A percentile compares a stretch with the other conserved stretches of the same genome.
Conservation (phyloP, 2,329 filamentous ascomycete species). For the Pseudogymnoascus sp. region DNA sequence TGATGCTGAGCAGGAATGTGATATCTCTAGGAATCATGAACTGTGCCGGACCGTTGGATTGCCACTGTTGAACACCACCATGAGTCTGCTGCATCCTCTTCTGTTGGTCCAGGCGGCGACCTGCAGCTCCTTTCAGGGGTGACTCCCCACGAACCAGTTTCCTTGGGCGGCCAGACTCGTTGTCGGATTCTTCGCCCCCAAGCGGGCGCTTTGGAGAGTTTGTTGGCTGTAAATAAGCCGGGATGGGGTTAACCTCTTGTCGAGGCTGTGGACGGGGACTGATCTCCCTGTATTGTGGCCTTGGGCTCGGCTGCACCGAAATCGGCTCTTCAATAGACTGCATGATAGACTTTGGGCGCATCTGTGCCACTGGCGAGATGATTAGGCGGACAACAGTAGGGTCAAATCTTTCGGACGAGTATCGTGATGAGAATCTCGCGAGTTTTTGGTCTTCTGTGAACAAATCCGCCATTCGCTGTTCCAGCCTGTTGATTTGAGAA, state of each 20-base stretch:
- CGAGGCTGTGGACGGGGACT: conserved; percentile 27
- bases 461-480: conserved; percentile 87
- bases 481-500: conserved; percentile 80
- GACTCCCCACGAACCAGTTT: conserved; percentile 87
- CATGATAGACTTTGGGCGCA: conserved; percentile 55
- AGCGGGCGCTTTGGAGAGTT: conserved; percentile 34
- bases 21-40: conserved; percentile 66
- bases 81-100: conserved; percentile 50
- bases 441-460: conserved; percentile 82
- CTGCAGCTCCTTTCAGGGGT: conserved; percentile 84
- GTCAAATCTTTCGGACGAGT: conserved; percentile 67
- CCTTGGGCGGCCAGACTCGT: conserved; percentile 65
- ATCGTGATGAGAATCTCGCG: conserved; percentile 68
- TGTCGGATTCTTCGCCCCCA: conserved; percentile 60
- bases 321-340: conserved; percentile 46
- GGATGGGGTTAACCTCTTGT: conserved; percentile 27
- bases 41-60: conserved; percentile 33
- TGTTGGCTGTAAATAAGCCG: conserved; percentile 23
- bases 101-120: conserved; percentile 70
- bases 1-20: conserved; percentile 53
- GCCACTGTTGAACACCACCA: conserved; percentile 29
- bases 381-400: conserved; percentile 75
- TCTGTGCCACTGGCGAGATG: conserved; percentile 73
- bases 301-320: conserved; percentile 42
- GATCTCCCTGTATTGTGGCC: conserved; percentile 14